These are phyloP conservation scores for Coniophora puteana DNA, from an alignment of 1,284 basidiomycete genomes.

Conservation along the genomic window DNA sequence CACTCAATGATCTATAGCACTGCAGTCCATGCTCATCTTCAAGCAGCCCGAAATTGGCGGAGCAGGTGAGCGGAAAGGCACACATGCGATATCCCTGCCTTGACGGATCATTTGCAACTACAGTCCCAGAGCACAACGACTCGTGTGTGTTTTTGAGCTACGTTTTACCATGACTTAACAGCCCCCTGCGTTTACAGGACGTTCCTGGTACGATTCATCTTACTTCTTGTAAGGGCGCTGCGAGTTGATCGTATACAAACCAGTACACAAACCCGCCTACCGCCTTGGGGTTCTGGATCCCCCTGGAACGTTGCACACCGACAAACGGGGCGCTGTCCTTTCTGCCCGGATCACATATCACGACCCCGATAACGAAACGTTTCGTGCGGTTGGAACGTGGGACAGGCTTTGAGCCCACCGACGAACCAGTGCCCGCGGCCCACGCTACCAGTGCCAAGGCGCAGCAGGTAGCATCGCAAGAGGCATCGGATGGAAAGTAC, in stretches of 20 bases:
- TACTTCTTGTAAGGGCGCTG: not conserved
- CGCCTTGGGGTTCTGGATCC: conserved; percentile 95
- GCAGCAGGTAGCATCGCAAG: not conserved
- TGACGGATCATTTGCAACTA: conserved; percentile 2
- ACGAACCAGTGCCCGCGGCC: conserved; percentile 33
- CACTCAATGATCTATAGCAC: conserved; percentile 42
- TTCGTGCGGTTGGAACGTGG: conserved; percentile 79
- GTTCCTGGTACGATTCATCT: conserved; percentile 53
- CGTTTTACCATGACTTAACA: conserved; percentile 1
- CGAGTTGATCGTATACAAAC: conserved; percentile 4
- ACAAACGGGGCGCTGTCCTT: conserved; percentile 90
- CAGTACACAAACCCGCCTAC: conserved; percentile 91
- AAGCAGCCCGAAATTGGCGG: conserved; percentile 90
- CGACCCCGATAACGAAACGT: conserved; percentile 68
- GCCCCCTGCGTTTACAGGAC: conserved; percentile 41
- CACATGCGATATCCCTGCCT: not conserved
- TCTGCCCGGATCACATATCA: conserved; percentile 86
- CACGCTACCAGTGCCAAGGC: conserved; percentile 7
- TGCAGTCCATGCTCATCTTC: conserved; percentile 95
- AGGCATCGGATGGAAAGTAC: conserved; percentile 47
- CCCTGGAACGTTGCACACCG: conserved; percentile 83
- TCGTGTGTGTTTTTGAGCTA: conserved; percentile 53
- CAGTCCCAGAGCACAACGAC: conserved; percentile 78
- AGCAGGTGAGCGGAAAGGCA: conserved; percentile 51
- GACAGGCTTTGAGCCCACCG: conserved; percentile 75